A percentile compares a stretch with the other conserved stretches of the same genome.
phyloP scores from a whole-genome alignment of 2,329 filamentous ascomycete species.

The Fusarium decemcellulare region DNA sequence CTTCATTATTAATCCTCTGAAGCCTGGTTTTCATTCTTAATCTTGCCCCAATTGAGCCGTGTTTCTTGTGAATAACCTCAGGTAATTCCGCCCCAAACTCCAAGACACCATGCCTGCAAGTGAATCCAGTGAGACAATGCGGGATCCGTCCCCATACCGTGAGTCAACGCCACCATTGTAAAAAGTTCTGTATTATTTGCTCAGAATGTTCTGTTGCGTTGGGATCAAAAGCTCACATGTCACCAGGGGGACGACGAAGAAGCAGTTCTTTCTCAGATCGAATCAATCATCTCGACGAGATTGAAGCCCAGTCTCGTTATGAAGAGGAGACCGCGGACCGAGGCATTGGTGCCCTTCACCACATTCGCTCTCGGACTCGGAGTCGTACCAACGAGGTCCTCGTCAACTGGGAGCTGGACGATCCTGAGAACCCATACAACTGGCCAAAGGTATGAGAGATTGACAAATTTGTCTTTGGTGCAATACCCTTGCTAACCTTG shows the following conservation, averaged over 20 bases:
- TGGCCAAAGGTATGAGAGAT: conserved; percentile 57
- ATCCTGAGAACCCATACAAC: conserved; percentile 68
- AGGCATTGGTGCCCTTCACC: conserved; percentile 51
- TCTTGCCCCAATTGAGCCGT: conserved; percentile 9
- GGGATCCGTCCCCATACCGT: conserved; percentile 45
- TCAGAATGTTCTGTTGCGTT: not conserved
- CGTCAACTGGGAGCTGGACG: conserved; percentile 62
- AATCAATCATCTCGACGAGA: conserved; percentile 51
- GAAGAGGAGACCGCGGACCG: conserved; percentile 58
- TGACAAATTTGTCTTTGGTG: not conserved
- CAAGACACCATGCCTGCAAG: conserved; percentile 41
- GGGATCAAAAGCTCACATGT: conserved; percentile 29
- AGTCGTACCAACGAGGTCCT: conserved; percentile 52
- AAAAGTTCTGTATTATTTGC: not conserved
- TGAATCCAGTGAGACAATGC: conserved; percentile 47
- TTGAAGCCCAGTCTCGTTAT: conserved; percentile 58
- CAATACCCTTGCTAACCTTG: not conserved
- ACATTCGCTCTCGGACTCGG: conserved; percentile 52
- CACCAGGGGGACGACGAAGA: conserved; percentile 42
- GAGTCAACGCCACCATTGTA: conserved; percentile 30
- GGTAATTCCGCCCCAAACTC: conserved; percentile 3
- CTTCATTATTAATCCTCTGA: conserved; percentile 12
- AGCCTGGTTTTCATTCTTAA: not conserved
- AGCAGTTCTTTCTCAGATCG: conserved; percentile 43
- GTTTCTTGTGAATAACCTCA: conserved; percentile 36